Evolutionary conservation across 129 eudicot genomes (phyloP).

Genomic region (Artemisia argyi): DNA sequence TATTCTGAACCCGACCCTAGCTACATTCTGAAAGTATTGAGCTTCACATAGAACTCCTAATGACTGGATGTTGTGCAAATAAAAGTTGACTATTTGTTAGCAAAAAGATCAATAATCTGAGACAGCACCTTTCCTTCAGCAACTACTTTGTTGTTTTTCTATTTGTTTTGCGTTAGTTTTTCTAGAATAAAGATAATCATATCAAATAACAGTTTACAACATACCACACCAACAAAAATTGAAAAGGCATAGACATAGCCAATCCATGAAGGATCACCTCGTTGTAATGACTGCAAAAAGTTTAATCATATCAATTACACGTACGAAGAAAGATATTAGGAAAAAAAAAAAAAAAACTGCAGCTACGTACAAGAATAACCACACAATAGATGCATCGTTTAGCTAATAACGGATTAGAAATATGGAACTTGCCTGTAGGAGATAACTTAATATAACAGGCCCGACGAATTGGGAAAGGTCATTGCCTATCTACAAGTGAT

Average conservation of each 20-base stretch:
- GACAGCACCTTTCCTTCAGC: conserved; percentile 4
- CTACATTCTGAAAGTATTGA: conserved; percentile 93
- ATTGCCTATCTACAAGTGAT: conserved; percentile 72
- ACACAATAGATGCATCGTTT: conserved; percentile 7
- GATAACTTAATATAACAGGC: conserved; percentile 73
- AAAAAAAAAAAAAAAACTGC: not conserved
- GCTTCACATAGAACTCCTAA: conserved; percentile 90
- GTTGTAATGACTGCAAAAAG: conserved; percentile 73
- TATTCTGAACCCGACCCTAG: conserved; percentile 87
- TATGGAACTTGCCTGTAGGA: conserved; percentile 56
- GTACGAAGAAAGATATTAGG: conserved; percentile 8
- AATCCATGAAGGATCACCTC: conserved; percentile 97
- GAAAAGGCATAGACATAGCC: conserved; percentile 84
- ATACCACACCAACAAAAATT: conserved; percentile 93
- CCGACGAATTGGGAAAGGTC: conserved; percentile 92
- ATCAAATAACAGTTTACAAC: conserved; percentile 25
- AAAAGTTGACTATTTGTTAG: conserved; percentile 9
- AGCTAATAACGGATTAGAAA: conserved; percentile 1
- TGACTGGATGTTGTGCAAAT: conserved; percentile 48
- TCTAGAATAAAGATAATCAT: conserved; percentile 9
- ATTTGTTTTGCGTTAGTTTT: not conserved
- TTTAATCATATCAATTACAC: not conserved
- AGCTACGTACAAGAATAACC: conserved; percentile 13
- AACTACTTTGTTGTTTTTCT: not conserved
- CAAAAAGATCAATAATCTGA: conserved; percentile 14